phyloP scores from a whole-genome alignment of 768 basidiomycete genomes.

The Trametes gibbosa region DNA sequence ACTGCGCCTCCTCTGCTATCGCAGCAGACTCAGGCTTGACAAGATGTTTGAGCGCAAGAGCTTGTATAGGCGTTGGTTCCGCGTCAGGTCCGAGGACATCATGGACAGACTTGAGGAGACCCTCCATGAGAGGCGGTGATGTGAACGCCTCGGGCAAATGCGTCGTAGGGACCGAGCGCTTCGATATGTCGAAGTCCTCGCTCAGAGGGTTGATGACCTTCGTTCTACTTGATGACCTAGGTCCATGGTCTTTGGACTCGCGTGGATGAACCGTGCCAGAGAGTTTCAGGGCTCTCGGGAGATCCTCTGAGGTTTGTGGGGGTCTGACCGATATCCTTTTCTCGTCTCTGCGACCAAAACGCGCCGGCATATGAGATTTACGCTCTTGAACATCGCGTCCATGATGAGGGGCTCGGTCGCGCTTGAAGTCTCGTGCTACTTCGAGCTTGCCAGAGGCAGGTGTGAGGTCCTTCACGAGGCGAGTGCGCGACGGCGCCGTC shows the following conservation, averaged over 20 bases:
- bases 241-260: not conserved
- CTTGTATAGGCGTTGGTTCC: constrained; percentile 76
- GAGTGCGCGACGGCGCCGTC: constrained; percentile 21
- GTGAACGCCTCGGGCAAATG: constrained; percentile 46
- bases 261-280: not conserved
- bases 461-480: constrained; percentile 25
- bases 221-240: not conserved
- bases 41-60: constrained; percentile 66
- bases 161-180: constrained; percentile 20
- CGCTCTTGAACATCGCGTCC: not conserved
- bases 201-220: constrained; percentile 28
- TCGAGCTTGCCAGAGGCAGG: constrained; percentile 18
- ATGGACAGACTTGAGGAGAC: constrained; percentile 55
- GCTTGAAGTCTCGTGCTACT: constrained; percentile 17
- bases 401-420: constrained; percentile 25
- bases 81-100: constrained; percentile 56
- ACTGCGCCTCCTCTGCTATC: constrained; percentile 38
- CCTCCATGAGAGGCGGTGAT: constrained; percentile 68
- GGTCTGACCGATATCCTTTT: not conserved
- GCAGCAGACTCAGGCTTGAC: constrained; percentile 32
- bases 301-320: not conserved
- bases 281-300: not conserved
- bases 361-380: not conserved
- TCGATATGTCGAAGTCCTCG: constrained; percentile 38
- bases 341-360: not conserved